Base-by-base conservation (phyloP, 1,284 basidiomycete genomes). In the Ganoderma lucidum region DNA sequence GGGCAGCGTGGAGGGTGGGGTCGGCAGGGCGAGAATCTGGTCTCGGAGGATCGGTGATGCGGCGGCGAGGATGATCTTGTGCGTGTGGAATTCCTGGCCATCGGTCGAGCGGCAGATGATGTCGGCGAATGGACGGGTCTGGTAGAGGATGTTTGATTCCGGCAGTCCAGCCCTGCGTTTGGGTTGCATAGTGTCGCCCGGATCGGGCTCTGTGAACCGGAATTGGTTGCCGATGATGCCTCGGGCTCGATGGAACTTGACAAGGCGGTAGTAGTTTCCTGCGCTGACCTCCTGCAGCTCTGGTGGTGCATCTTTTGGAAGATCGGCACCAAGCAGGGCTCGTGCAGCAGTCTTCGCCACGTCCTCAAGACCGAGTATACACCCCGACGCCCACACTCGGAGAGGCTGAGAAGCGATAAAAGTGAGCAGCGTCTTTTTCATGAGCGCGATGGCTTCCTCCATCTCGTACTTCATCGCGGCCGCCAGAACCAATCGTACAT, bases 401-500 rank as follows among this genome's bases (percentile, higher is more conserved):
- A 69, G 55, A 3, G 64, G 64, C n/a, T 64, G 60, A 4, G 48
- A 12, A 6, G 48, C 19, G 44, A 65, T 51, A 35, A 72, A 55
- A 63, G 42, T 41, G 6, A 51, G 45, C 19, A 73, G 55, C n/a
- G 53, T 28, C 12, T 53, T 30, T 65, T 62, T 69, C 63, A 64
- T 63, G 23, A 73, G 45, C 15, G 44, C 35, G 2, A 37, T 56
- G 32, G 69, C 71, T 39, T 72, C 67, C 15, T 67, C 65, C 68
- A 77, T 73, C 32, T 75, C 70, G 62, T 77, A 77, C 64, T 76
- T 75, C 30, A 68, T 61, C 59, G 75, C 72, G 3, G 72, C 74
- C 12, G 65, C 71, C 14, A 75, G 60, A 1, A 73, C 69, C 0
- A 35, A 10, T 10, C 65, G 62, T 0, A 75, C 48, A 23, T 68